These are phyloP conservation scores for Pezicula radicicola DNA, from an alignment of 2,329 filamentous ascomycete species.

Conservation along the genomic window DNA sequence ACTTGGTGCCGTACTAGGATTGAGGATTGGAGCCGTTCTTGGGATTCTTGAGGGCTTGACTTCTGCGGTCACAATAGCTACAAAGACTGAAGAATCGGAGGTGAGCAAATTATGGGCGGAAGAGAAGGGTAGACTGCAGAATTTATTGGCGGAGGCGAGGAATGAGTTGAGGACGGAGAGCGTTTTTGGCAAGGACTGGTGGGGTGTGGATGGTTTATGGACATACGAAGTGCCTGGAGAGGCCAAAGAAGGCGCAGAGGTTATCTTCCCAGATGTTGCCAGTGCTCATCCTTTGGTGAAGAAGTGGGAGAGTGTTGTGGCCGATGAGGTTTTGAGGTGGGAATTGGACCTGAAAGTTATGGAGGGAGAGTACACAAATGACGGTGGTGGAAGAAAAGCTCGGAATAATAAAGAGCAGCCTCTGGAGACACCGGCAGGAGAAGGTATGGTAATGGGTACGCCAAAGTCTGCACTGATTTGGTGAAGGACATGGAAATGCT, in stretches of 20 bases:
- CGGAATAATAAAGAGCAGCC: not conserved
- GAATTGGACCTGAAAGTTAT: conserved; percentile 30
- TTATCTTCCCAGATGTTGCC: conserved; percentile 61
- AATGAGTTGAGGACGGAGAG: conserved; percentile 57
- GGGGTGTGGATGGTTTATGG: conserved; percentile 70
- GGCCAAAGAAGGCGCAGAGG: conserved; percentile 34
- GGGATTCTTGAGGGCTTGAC: conserved; percentile 74
- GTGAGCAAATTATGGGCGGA: not conserved
- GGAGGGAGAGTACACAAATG: conserved; percentile 12
- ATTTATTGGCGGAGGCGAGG: conserved; percentile 46
- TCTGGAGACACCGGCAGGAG: no score
- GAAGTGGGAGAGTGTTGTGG: conserved; percentile 54
- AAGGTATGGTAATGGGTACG: conserved; percentile 8
- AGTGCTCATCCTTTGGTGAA: conserved; percentile 63
- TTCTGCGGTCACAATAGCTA: conserved; percentile 37
- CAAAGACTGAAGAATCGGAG: conserved; percentile 14
- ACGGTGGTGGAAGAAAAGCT: not conserved
- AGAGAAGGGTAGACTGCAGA: conserved; percentile 21
- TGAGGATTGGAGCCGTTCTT: conserved; percentile 69
- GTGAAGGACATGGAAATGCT: conserved; percentile 8
- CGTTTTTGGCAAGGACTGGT: conserved; percentile 65
- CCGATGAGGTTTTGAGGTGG: conserved; percentile 38
- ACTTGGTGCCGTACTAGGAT: conserved; percentile 77
- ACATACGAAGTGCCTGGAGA: conserved; percentile 52
- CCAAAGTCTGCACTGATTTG: conserved; percentile 18